Base-by-base conservation (phyloP, 306 rosid species). In the Phaseolus lunatus region DNA sequence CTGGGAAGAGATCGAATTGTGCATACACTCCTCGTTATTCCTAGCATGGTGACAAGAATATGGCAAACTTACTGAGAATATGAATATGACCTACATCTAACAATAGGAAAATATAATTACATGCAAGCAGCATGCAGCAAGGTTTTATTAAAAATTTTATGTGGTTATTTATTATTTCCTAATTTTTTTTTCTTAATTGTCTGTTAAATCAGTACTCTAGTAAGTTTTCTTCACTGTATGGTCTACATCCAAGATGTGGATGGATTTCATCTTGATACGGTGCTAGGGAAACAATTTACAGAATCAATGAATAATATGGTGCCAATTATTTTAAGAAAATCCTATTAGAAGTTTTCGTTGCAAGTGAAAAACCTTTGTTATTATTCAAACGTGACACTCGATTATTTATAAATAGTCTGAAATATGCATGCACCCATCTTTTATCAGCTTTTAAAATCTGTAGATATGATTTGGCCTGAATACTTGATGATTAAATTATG, bases 391-490 rank as follows among this genome's bases (percentile, higher is more conserved):
- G 70, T 54, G n/a, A 47, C 44, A 80, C 31, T 19, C 44, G 13
- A n/a, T 48, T 33, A 48, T 47, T 48, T 31, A 49, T 75, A 19
- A 64, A 31, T 44, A 10, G 33, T 15, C 62, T 43, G 43, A 43
- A 54, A 39, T 65, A 27, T 19, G 7, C 39, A 33, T 19, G 19
- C 27, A 43, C 68, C 33, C 4, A 53, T 73, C 54, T n/a, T 29
- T 24, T 48, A 54, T 63, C 41, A 45, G 52, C 47, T 29, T 37
- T 23, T 74, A 56, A 70, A 65, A 39, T 47, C 35, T 58, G 29
- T 68, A 74, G 27, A 72, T 74, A 69, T 69, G 63, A 62, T 64
- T 52, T 71, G 18, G 22, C 71, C 53, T 35, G 41, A 20, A 10
- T 65, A 26, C 57, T 59, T 56, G 26, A 29, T 35, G 59, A 71